phyloP scores from a whole-genome alignment of 768 basidiomycete genomes.

The Lanmaoa pseudosensibilis region DNA sequence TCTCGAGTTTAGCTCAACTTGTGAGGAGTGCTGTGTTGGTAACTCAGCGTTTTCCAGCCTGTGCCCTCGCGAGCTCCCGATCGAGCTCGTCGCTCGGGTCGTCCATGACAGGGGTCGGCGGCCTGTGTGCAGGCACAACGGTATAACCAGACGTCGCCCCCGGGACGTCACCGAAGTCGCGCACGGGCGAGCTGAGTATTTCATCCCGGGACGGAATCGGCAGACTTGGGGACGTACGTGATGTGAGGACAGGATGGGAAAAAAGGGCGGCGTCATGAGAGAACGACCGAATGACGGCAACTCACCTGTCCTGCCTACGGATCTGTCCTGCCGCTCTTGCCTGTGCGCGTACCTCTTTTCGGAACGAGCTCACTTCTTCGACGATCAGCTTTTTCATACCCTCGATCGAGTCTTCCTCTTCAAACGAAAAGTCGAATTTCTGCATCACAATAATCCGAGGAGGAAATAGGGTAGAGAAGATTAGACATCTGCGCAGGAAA shows the following conservation, averaged over 20 bases:
- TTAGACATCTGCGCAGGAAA: not conserved
- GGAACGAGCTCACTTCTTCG: conserved; percentile 87
- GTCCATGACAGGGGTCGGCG: conserved; percentile 75
- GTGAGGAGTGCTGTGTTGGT: not conserved
- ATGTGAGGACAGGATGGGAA: not conserved
- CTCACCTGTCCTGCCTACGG: conserved; percentile 74
- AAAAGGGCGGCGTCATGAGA: not conserved
- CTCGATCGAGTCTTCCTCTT: conserved; percentile 93
- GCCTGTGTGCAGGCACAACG: conserved; percentile 42
- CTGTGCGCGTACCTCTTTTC: conserved; percentile 86
- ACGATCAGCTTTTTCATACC: conserved; percentile 97
- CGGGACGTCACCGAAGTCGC: conserved; percentile 55
- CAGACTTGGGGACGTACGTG: conserved; percentile 44
- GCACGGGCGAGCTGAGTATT: conserved; percentile 73
- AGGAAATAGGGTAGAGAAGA: not conserved
- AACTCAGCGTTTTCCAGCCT: conserved; percentile 41
- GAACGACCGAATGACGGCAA: not conserved
- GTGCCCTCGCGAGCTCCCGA: conserved; percentile 78
- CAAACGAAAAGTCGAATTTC: conserved; percentile 96
- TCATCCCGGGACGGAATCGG: conserved; percentile 82
- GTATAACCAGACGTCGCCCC: conserved; percentile 75
- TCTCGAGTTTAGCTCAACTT: not conserved
- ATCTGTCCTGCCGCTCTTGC: conserved; percentile 70
- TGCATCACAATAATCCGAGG: not conserved
- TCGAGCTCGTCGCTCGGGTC: conserved; percentile 86